A percentile compares a stretch with the other conserved stretches of the same genome.
Evolutionary conservation across 2,329 filamentous ascomycete genomes (phyloP).

Genomic region (Monosporascus ibericus): DNA sequence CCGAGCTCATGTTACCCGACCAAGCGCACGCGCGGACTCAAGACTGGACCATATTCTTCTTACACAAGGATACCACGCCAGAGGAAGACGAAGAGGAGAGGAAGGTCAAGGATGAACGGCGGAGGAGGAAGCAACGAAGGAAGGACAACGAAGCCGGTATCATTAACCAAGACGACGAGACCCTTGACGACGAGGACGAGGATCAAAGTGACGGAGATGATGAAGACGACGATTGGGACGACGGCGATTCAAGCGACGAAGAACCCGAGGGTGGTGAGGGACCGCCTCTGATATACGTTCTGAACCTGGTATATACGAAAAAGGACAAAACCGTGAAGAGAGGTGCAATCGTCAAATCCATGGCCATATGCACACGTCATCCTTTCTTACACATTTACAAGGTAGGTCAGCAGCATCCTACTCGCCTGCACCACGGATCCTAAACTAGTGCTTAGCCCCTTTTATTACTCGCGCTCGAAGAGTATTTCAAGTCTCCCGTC

Average conservation of each 20-base stretch:
- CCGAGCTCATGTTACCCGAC: conserved; percentile 96
- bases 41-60: conserved; percentile 98
- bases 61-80: conserved; percentile 88
- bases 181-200: conserved; percentile 35
- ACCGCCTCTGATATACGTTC: conserved; percentile 89
- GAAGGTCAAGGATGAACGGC: conserved; percentile 48
- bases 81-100: conserved; percentile 74
- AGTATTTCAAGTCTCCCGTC: conserved; percentile 90
- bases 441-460: conserved; percentile 57
- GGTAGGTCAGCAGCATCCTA: conserved; percentile 38
- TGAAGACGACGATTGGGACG: conserved; percentile 34
- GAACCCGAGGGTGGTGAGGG: conserved; percentile 72
- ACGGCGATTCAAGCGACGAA: conserved; percentile 48
- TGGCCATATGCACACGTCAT: conserved; percentile 97
- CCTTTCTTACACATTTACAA: conserved; percentile 99
- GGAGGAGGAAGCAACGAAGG: conserved; percentile 43
- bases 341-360: conserved; percentile 92
- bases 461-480: conserved; percentile 82
- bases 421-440: neutral
- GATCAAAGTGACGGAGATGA: conserved; percentile 43
- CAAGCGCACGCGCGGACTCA: conserved; percentile 91
- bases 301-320: conserved; percentile 97
- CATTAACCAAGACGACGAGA: conserved; percentile 37
- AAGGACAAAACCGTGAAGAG: conserved; percentile 89
- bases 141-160: conserved; percentile 46